Conservation (phyloP, 1,284 basidiomycete species). For the Dichomitus squalens region DNA sequence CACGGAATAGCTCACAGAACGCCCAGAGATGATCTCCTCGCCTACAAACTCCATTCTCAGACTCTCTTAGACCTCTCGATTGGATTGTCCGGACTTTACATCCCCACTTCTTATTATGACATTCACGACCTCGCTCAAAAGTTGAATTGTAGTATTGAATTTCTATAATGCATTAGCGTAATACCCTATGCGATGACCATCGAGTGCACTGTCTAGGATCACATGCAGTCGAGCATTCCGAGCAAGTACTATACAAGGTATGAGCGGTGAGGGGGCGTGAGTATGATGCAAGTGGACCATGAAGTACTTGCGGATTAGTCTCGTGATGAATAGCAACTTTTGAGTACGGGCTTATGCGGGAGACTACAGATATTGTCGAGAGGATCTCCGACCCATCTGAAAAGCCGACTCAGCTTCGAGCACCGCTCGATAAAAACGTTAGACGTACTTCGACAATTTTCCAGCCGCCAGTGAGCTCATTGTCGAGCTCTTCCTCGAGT, state of each 20-base stretch:
- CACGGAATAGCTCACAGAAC: conserved; percentile 17
- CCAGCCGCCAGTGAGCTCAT: conserved; percentile 97
- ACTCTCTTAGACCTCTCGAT: neutral
- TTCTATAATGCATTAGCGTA: conserved; percentile 23
- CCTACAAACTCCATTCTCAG: neutral
- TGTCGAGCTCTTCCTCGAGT: conserved; percentile 82
- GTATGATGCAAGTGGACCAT: conserved; percentile 3
- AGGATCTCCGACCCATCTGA: conserved; percentile 45
- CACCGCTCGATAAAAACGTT: neutral
- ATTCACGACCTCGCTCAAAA: conserved; percentile 9
- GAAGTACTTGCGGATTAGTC: conserved; percentile 10
- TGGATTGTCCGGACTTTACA: neutral
- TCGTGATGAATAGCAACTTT: conserved; percentile 10
- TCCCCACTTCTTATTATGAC: neutral
- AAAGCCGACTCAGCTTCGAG: neutral
- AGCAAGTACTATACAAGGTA: conserved; percentile 14
- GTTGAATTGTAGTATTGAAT: conserved; percentile 11
- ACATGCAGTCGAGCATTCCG: conserved; percentile 8
- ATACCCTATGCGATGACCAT: neutral
- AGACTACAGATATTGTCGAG: conserved; percentile 41
- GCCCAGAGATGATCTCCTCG: conserved; percentile 1
- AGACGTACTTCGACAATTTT: conserved; percentile 89
- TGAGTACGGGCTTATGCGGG: conserved; percentile 2
- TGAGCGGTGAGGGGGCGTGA: conserved; percentile 19
- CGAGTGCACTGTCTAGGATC: conserved; percentile 9